These are phyloP conservation scores for Pythium grandisporangium DNA, from an alignment of 352 stramenopile species.

Conservation along the genomic window DNA sequence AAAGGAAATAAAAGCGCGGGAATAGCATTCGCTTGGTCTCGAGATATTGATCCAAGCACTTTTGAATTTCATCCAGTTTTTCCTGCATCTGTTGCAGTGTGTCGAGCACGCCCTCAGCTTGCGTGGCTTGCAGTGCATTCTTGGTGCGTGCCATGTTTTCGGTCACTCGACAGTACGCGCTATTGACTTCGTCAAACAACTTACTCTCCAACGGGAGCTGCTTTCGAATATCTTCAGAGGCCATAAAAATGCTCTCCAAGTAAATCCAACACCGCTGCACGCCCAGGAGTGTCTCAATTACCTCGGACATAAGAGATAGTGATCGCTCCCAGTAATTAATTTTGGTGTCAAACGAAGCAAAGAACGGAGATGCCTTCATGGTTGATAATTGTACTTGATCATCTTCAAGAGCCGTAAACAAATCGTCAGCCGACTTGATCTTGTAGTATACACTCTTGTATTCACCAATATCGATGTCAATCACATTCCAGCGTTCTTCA, in stretches of 20 bases:
- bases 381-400: slow-evolving; percentile 89
- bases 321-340: slow-evolving; percentile 87
- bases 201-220: slow-evolving; percentile 83
- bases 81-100: slow-evolving; percentile 78
- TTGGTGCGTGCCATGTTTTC: slow-evolving; percentile 67
- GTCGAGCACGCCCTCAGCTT: slow-evolving; percentile 41
- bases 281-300: slow-evolving; percentile 82
- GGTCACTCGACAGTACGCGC: slow-evolving; percentile 63
- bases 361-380: slow-evolving; percentile 93
- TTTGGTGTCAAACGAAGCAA: slow-evolving; percentile 81
- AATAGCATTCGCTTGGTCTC: slow-evolving; percentile 86
- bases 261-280: slow-evolving; percentile 95
- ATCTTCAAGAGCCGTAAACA: slow-evolving; percentile 88
- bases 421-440: slow-evolving; percentile 84
- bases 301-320: slow-evolving; percentile 83
- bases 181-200: slow-evolving; percentile 86
- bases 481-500: slow-evolving; percentile 77
- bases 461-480: slow-evolving; percentile 87
- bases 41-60: slow-evolving; percentile 82
- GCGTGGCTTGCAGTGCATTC: slow-evolving; percentile 64
- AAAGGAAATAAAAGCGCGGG: slow-evolving; percentile 83
- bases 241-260: slow-evolving; percentile 94
- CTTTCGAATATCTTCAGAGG: slow-evolving; percentile 91
- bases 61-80: slow-evolving; percentile 84
- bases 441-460: slow-evolving; percentile 94